Base-by-base conservation (phyloP, 2,329 filamentous ascomycete genomes). In the Sarocladium oryzae region DNA sequence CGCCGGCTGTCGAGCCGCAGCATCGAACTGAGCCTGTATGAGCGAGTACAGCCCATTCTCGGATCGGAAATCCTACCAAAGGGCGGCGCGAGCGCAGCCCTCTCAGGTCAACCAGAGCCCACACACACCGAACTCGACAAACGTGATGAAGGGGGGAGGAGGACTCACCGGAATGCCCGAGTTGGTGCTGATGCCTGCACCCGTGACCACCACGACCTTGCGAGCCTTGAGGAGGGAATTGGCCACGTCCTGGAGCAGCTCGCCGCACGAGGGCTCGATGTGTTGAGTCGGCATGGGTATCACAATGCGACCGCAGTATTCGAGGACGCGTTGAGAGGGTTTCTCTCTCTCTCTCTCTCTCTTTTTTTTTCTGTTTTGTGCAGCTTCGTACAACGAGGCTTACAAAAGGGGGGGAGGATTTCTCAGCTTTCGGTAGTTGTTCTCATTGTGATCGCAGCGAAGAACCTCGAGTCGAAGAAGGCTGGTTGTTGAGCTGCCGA, bases 41-140 rank as follows among this genome's bases (percentile, higher is more conserved):
- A 88, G 69, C 10, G 84, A 84, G 65, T 88, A 88, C 1, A 88
- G 74, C 2, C 85, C 85, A 63, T 88, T 82, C 60, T 86, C 79
- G 2, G 84, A 87, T 36, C 84, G 83, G 56, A 88, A 88, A 57
- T 88, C 84, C 83, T 86, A n/a, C n/a, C n/a, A n/a, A n/a, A n/a
- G n/a, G n/a, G n/a, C n/a, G n/a, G n/a, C n/a, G n/a, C n/a, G n/a
- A n/a, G n/a, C n/a, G 56, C 3, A 20, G 2, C 18, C 43, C 55
- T 60, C 50, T 57, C 50, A 18, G 52, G 4, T 37, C 18, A 15
- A 11, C 4, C 35, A 52, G 16, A 10, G 21, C 16, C 18, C n/a
- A 41, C 20, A 23, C 15, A 21, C 24, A 15, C n/a, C n/a, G n/a
- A n/a, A n/a, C n/a, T n/a, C n/a, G n/a, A n/a, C n/a, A n/a, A n/a